Evolutionary conservation across 768 basidiomycete genomes (phyloP), one percentile per base, ranked within the genome.

Genomic region (Kondoa subrosea): DNA sequence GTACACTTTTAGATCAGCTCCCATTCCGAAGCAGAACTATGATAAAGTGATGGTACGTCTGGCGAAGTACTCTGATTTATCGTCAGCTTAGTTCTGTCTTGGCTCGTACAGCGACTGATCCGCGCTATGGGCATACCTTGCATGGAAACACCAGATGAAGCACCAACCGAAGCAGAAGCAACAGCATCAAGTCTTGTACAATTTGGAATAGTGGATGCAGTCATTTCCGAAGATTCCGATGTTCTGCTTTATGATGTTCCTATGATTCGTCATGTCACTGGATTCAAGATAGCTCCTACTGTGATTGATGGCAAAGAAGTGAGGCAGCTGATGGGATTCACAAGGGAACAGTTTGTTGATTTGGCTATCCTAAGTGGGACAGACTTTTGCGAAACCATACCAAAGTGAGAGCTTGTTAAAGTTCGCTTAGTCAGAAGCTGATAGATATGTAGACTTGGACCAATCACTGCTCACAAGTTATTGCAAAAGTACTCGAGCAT

Each of bases 91-190:
- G 21, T 30, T n/a, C n/a, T n/a, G n/a, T n/a, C n/a, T n/a, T n/a
- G n/a, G 14, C 56, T 26, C 66, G 2, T 27, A 58, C 26, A 69
- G 3, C 34, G 66, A 32, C n/a, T 67, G 2, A 59, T 69, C 2
- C 34, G 59, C 21, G 67, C 69, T 1, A 62, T 69, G 69, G 69
- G 69, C 33, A 60, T 69, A 27, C 65, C 69, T 29, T 33, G 61
- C 25, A 15, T 69, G 17, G 34, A 58, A 12, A 69, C 69, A 15
- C 63, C 69, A n/a, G 56, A 60, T 25, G 61, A 26, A 2, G 32
- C 34, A 56, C 69, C 69, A 1, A 60, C 63, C 26, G 69, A 69
- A 63, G 69, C 69, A n/a, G 69, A 69, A 57, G 66, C 69, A 26
- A 32, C 67, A 14, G 66, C 66, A 40, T 14, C 69, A n/a, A 59